These are phyloP conservation scores for Triangularia verruculosa DNA, from an alignment of 2,329 filamentous ascomycete species.

Conservation along the genomic window DNA sequence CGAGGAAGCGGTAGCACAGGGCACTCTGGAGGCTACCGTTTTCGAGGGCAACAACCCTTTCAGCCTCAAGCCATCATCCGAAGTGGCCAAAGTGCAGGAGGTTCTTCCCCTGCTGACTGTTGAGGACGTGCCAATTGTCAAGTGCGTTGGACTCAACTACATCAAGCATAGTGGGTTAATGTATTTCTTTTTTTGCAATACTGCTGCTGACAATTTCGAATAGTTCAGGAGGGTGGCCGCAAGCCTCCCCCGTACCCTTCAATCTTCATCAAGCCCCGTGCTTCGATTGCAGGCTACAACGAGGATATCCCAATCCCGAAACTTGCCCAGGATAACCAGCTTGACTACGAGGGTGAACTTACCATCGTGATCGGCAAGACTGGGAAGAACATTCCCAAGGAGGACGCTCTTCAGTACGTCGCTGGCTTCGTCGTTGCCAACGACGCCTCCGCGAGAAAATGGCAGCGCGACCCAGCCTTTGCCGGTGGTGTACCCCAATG, in stretches of 20 bases:
- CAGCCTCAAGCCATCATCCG: not conserved
- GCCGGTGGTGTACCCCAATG: slow-evolving; percentile 44
- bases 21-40: slow-evolving; percentile 7
- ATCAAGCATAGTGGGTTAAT: not conserved
- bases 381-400: slow-evolving; percentile 48
- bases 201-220: not conserved
- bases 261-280: slow-evolving; percentile 51
- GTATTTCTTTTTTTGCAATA: not conserved
- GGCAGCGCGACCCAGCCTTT: slow-evolving; percentile 48
- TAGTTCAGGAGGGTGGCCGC: slow-evolving; percentile 7
- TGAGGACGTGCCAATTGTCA: not conserved
- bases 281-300: slow-evolving; percentile 36
- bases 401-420: slow-evolving; percentile 45
- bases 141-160: not conserved
- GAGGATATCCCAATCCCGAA: slow-evolving; percentile 44
- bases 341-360: slow-evolving; percentile 52
- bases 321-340: slow-evolving; percentile 28
- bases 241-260: slow-evolving; percentile 43
- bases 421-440: slow-evolving; percentile 47
- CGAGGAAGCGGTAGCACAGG: slow-evolving; percentile 1
- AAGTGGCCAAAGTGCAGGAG: not conserved
- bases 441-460: slow-evolving; percentile 53
- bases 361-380: slow-evolving; percentile 52
- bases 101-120: not conserved
- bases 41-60: slow-evolving; percentile 3